Conservation (phyloP, 2,329 filamentous ascomycete genomes). For the Camillea tinctor region DNA sequence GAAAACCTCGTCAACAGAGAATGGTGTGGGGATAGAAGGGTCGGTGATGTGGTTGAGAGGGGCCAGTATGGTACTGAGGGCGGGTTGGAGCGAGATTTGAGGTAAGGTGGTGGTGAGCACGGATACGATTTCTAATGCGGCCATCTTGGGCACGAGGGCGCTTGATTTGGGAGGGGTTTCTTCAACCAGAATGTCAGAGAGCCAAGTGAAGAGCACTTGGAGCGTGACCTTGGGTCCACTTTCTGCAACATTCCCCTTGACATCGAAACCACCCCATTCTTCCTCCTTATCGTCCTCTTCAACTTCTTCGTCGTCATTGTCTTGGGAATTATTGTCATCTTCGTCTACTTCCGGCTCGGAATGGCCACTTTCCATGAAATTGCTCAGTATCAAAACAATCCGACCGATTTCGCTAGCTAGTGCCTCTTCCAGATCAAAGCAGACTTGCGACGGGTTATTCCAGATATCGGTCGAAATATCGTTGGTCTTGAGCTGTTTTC, state of each 20-base stretch:
- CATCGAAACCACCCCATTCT: constrained; percentile 35
- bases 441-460: constrained; percentile 2
- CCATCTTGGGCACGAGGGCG: constrained; percentile 70
- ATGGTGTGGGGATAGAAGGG: constrained; percentile 68
- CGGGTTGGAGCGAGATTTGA: constrained; percentile 55
- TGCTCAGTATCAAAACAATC: constrained; percentile 79
- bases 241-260: constrained; percentile 28
- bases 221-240: constrained; percentile 46
- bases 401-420: constrained; percentile 78
- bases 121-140: constrained; percentile 72
- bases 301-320: constrained; percentile 36
- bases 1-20: constrained; percentile 69
- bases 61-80: constrained; percentile 58
- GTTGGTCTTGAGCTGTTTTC: constrained; percentile 21
- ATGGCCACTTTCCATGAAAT: constrained; percentile 59
- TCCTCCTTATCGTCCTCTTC: constrained; percentile 46
- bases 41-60: constrained; percentile 83
- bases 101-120: constrained; percentile 65
- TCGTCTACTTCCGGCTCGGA: constrained; percentile 40
- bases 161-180: constrained; percentile 64
- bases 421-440: constrained; percentile 59
- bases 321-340: constrained; percentile 32
- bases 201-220: constrained; percentile 73
- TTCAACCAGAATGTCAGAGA: constrained; percentile 75
- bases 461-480: constrained; percentile 7